A percentile compares a stretch with the other conserved stretches of the same genome.
These are phyloP conservation scores for Vanrija pseudolonga DNA, from an alignment of 1,284 basidiomycete species.

Conservation along the genomic window DNA sequence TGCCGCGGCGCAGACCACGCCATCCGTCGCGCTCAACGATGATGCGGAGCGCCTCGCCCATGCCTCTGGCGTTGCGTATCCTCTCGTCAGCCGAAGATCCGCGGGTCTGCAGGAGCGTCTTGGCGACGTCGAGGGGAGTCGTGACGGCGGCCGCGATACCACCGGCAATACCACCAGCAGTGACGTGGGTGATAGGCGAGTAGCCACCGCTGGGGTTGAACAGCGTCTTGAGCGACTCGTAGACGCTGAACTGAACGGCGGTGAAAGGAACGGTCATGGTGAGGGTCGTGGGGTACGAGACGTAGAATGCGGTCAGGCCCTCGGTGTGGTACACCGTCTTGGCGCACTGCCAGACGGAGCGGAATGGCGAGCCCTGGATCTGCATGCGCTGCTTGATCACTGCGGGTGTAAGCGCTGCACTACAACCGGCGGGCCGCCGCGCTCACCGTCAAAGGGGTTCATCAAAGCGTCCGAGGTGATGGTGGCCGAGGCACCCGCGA, in stretches of 20 bases:
- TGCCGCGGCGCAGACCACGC: conserved; percentile 79
- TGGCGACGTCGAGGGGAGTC: conserved; percentile 97
- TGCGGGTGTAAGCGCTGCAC: conserved; percentile 43
- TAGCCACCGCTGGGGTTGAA: conserved; percentile 84
- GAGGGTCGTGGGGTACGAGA: conserved; percentile 96
- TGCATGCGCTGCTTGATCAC: conserved; percentile 99
- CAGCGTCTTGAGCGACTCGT: conserved; percentile 85
- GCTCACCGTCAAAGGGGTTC: conserved; percentile 98
- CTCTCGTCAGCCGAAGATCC: conserved; percentile 76
- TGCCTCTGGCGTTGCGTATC: conserved; percentile 78
- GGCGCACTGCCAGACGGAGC: conserved; percentile 77
- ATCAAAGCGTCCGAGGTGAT: conserved; percentile 95
- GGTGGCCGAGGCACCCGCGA: conserved; percentile 92
- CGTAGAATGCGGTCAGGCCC: conserved; percentile 89
- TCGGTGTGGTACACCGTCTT: conserved; percentile 75
- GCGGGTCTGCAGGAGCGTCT: conserved; percentile 78
- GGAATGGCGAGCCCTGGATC: conserved; percentile 84
- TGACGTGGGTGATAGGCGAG: conserved; percentile 85
- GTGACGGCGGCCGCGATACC: conserved; percentile 93
- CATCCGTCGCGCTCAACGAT: conserved; percentile 82
- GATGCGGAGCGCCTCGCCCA: conserved; percentile 82
- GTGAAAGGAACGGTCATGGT: conserved; percentile 98
- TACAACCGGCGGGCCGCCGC: not conserved
- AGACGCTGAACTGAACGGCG: conserved; percentile 94
- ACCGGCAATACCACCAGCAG: conserved; percentile 87